A percentile compares a stretch with the other conserved stretches of the same genome.
Evolutionary conservation across 1,284 basidiomycete genomes (phyloP).

Genomic region (Stygiomarasmius scandens): DNA sequence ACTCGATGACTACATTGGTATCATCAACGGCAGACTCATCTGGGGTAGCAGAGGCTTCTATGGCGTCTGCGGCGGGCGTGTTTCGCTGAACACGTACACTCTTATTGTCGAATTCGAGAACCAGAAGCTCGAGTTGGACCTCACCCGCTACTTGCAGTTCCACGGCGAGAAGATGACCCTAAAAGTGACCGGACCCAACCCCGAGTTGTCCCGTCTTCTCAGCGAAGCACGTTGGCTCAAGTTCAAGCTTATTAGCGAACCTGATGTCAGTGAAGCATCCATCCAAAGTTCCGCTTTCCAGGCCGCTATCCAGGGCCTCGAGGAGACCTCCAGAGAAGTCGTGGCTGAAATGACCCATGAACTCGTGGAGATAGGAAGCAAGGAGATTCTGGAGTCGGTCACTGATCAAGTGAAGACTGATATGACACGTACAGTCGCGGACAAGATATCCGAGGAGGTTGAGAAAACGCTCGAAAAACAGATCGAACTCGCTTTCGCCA

Average conservation of each 20-base stretch:
- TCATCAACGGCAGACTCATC: slow-evolving; percentile 6
- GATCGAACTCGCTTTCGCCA: slow-evolving; percentile 1
- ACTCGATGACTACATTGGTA: slow-evolving; percentile 5
- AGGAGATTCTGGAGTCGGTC: not conserved
- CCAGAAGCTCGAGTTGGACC: slow-evolving; percentile 1
- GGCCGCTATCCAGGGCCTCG: not conserved
- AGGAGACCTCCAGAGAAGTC: not conserved
- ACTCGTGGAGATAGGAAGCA: not conserved
- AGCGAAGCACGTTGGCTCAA: slow-evolving; percentile 6
- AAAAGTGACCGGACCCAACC: not conserved
- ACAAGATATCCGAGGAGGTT: not conserved
- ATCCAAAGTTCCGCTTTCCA: no score
- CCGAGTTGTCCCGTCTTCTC: slow-evolving; percentile 1
- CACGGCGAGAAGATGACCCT: not conserved
- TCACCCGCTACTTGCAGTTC: slow-evolving; percentile 9
- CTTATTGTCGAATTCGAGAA: no score
- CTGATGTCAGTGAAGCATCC: not conserved
- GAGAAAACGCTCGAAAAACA: not conserved
- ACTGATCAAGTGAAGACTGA: not conserved
- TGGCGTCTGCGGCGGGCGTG: not conserved
- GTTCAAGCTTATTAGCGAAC: slow-evolving; percentile 3
- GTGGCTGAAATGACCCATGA: slow-evolving; percentile 5
- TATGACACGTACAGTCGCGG: no score
- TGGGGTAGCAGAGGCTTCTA: slow-evolving; percentile 5
- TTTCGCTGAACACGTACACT: no score